Evolutionary conservation across 345 rosid genomes (phyloP).

Genomic region (Isatis tinctoria): DNA sequence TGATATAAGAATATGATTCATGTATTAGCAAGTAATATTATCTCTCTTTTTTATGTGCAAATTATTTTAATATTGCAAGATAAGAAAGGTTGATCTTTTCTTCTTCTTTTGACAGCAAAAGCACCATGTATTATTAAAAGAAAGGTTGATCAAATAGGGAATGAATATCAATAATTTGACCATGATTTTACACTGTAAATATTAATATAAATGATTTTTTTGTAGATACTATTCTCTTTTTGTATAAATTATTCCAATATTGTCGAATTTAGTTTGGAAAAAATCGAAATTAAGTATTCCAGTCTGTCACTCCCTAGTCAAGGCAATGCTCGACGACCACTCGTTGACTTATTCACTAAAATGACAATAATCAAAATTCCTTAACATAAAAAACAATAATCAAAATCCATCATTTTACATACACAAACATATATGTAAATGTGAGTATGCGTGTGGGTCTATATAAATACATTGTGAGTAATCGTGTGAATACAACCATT

Average conservation of each 20-base stretch:
- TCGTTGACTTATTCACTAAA: conserved; percentile 3
- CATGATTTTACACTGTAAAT: background rate
- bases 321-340: background rate
- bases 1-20: background rate
- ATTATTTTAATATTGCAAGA: background rate
- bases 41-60: background rate
- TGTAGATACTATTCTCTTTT: conserved; percentile 15
- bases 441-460: conserved; percentile 35
- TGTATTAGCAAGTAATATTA: background rate
- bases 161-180: conserved; percentile 10
- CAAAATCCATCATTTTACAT: background rate
- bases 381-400: background rate
- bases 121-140: too few relatives aligned
- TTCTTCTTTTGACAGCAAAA: too few relatives aligned
- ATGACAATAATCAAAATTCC: background rate
- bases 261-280: background rate
- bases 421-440: conserved; percentile 2
- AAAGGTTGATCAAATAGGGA: background rate
- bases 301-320: background rate
- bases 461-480: conserved; percentile 25
- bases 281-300: background rate
- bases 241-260: background rate
- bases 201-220: background rate
- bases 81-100: background rate
- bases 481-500: conserved; percentile 32